Base-by-base conservation (phyloP, 139 green algal species). In the Chlamydomonas sp. region DNA sequence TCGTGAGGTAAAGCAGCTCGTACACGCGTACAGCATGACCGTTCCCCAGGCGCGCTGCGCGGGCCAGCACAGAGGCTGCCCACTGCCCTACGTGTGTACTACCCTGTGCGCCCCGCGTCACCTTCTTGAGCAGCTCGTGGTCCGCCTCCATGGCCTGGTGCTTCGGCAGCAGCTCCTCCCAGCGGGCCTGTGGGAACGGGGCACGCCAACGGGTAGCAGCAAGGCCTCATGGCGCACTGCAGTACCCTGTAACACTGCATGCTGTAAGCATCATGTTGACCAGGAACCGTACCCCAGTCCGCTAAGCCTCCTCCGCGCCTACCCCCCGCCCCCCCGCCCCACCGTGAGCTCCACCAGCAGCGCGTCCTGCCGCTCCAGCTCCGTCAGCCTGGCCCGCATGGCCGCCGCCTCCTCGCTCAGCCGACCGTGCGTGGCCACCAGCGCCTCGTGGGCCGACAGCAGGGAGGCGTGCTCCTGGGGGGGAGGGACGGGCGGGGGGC, bases 261-360 rank as follows among this genome's bases (percentile, higher is more conserved):
- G n/a, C n/a, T n/a, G n/a, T n/a, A n/a, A n/a, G n/a, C n/a, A n/a
- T n/a, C n/a, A n/a, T n/a, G n/a, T n/a, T n/a, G n/a, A n/a, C n/a
- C n/a, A n/a, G n/a, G n/a, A n/a, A n/a, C n/a, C n/a, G n/a, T n/a
- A n/a, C n/a, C n/a, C n/a, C n/a, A n/a, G n/a, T n/a, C n/a, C n/a
- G n/a, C n/a, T 78, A 31, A 78, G 3, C 2, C 62, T 5, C 31
- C 49, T 59, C 76, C 77, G 3, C 73, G n/a, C 14, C n/a, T 31
- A 5, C 77, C 3, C 58, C 6, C 7, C 76, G 58, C 5, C 76
- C 76, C 18, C 58, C 57, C 7, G 64, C 49, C 67, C 63, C 69
- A 86, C 81, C 81, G 59, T 79, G 12, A 86, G 81, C 18, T 86
- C 69, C 81, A 20, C 69, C 81, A 86, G 81, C 81, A 62, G 17